phyloP scores from a whole-genome alignment of 495 filamentous ascomycete species.

The Podospora anserina region DNA sequence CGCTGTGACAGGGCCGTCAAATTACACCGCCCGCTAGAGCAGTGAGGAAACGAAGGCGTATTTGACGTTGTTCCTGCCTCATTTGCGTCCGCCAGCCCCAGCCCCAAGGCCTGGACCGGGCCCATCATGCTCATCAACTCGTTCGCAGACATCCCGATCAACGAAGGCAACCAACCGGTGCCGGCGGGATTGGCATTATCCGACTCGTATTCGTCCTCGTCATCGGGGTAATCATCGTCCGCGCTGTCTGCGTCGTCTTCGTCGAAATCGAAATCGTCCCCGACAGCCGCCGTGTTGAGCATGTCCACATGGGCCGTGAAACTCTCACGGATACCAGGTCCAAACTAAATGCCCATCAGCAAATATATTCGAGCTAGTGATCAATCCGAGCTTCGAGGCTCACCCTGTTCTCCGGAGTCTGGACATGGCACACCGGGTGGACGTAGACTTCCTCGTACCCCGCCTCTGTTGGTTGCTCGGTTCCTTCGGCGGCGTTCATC shows the following conservation, averaged over 20 bases:
- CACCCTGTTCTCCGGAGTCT: conserved; percentile 32
- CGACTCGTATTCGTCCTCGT: conserved; percentile 21
- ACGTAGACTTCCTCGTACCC: conserved; percentile 22
- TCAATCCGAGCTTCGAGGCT: conserved; percentile 4
- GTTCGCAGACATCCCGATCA: no score
- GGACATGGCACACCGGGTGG: conserved; percentile 25
- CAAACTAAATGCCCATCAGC: conserved; percentile 24
- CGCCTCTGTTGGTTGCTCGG: conserved; percentile 1
- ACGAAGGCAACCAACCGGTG: no score
- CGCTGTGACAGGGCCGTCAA: conserved; percentile 49
- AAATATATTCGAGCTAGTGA: neutral
- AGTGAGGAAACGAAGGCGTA: conserved; percentile 30
- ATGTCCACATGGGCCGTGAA: neutral
- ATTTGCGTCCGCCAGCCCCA: neutral
- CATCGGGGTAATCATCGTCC: conserved; percentile 12
- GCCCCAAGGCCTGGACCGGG: no score
- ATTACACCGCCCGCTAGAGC: conserved; percentile 42
- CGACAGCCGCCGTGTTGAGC: neutral
- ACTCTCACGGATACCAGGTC: conserved; percentile 19
- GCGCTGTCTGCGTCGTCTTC: conserved; percentile 24
- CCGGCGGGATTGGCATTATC: neutral
- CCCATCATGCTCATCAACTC: no score
- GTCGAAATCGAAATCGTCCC: conserved; percentile 21
- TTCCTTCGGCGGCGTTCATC: neutral
- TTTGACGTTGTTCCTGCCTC: neutral